Conservation (phyloP, 2,329 filamentous ascomycete genomes). For the Penicillium sp. region DNA sequence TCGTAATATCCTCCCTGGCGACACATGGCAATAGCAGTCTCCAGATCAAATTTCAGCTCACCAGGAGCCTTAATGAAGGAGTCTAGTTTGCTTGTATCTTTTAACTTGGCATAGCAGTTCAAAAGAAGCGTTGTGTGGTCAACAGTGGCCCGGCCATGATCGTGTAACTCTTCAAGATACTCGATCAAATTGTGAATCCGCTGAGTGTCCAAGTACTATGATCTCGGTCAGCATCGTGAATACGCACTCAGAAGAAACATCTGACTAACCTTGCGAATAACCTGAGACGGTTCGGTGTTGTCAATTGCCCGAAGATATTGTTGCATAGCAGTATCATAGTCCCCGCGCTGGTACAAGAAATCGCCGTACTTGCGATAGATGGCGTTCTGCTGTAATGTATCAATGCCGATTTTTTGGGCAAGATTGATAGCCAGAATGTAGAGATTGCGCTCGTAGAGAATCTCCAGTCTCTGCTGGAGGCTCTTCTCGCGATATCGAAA, state of each 20-base stretch:
- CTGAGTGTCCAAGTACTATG: conserved; percentile 89
- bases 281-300: conserved; percentile 91
- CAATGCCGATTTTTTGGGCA: conserved; percentile 83
- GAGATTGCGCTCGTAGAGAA: conserved; percentile 90
- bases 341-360: conserved; percentile 88
- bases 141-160: conserved; percentile 86
- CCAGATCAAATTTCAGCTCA: conserved; percentile 92
- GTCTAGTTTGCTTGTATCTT: conserved; percentile 94
- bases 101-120: conserved; percentile 97
- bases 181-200: conserved; percentile 96
- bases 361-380: conserved; percentile 95
- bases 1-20: conserved; percentile 95
- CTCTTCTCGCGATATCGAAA: conserved; percentile 88
- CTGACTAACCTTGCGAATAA: conserved; percentile 75
- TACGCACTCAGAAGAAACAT: neutral
- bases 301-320: conserved; percentile 96
- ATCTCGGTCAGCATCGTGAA: neutral
- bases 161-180: conserved; percentile 93
- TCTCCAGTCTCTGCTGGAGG: conserved; percentile 85
- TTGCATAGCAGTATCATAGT: conserved; percentile 98
- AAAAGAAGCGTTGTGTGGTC: conserved; percentile 93
- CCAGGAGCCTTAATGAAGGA: conserved; percentile 90
- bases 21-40: conserved; percentile 97
- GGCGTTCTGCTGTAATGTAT: conserved; percentile 76
- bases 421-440: conserved; percentile 90